Base-by-base conservation (phyloP, 208 protist genomes). In the Crithidia thermophila region DNA sequence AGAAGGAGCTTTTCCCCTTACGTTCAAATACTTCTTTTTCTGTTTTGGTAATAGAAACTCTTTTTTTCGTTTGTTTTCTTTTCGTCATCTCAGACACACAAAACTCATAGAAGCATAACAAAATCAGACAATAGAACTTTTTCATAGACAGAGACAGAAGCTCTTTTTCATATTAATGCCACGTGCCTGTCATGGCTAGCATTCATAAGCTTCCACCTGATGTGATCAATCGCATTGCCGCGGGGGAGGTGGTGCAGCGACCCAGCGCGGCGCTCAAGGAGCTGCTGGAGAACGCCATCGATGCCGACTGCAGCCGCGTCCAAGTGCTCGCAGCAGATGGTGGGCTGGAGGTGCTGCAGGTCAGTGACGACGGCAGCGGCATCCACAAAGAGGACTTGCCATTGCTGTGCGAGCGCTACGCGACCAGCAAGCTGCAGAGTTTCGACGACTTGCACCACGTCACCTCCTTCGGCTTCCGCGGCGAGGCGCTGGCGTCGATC, bases 231-330 rank as follows among this genome's bases (percentile, higher is more conserved):
- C 84, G 93, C 34, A 99, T 99, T 60, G 98, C 98, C 1, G 98
- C 98, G 23, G 98, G 98, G n/a, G 98, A 99, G 74, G 97, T 99
- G 39, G 97, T 99, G 37, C 94, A 99, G 68, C 77, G 97, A n/a
- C 98, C 98, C 4, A 93, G 88, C 43, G 98, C 95, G 27, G 98
- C 98, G 9, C 75, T 99, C 25, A 99, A 99, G 79, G 98, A 99
- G 76, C 68, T 99, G 36, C 67, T 99, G 16, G 98, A 99, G 77
- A 99, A 99, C 81, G 68, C 81, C 18, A 82, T 99, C 23, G 98
- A 99, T 75, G 98, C 98, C 6, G 90, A 90, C 30, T 78, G 93
- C 27, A 96, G 88, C 0, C 76, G 46, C 8, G 94, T 99, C 16
- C 89, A 88, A 16, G 81, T 99, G 11, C 62, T 81, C 11, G 80